Evolutionary conservation across 164 flowering plant species (phyloP).

Genomic region (Chimonanthus praecox): DNA sequence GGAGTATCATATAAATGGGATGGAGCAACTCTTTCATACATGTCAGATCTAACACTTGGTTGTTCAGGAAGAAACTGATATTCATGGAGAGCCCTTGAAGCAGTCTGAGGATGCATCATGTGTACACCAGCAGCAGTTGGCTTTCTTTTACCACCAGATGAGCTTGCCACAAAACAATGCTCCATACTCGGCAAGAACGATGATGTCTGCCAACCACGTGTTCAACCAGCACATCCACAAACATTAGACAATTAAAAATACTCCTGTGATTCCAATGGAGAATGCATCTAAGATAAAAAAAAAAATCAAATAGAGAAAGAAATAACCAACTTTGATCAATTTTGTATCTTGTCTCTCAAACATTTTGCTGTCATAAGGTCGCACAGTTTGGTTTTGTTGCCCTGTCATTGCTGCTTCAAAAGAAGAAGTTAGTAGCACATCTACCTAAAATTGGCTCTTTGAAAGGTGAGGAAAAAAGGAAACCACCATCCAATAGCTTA

Average conservation of each 20-base stretch:
- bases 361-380: constrained; percentile 41
- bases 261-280: not conserved
- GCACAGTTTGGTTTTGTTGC: constrained; percentile 46
- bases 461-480: not conserved
- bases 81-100: constrained; percentile 59
- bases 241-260: not conserved
- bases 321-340: constrained; percentile 39
- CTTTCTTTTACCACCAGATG: constrained; percentile 27
- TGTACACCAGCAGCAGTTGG: constrained; percentile 18
- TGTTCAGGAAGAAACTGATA: constrained; percentile 93
- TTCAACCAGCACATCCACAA: not conserved
- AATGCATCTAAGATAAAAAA: not conserved
- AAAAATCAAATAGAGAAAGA: not conserved
- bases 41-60: constrained; percentile 62
- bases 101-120: constrained; percentile 23
- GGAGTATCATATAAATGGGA: constrained; percentile 47
- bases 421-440: constrained; percentile 4
- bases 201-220: constrained; percentile 19
- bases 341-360: constrained; percentile 55
- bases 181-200: constrained; percentile 22
- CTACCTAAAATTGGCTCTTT: not conserved
- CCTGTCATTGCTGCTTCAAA: constrained; percentile 26
- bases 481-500: too few relatives aligned
- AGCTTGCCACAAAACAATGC: constrained; percentile 21
- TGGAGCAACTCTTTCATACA: constrained; percentile 50